Conservation (phyloP, 805 yeast species). For the Metschnikowia koreensis region DNA sequence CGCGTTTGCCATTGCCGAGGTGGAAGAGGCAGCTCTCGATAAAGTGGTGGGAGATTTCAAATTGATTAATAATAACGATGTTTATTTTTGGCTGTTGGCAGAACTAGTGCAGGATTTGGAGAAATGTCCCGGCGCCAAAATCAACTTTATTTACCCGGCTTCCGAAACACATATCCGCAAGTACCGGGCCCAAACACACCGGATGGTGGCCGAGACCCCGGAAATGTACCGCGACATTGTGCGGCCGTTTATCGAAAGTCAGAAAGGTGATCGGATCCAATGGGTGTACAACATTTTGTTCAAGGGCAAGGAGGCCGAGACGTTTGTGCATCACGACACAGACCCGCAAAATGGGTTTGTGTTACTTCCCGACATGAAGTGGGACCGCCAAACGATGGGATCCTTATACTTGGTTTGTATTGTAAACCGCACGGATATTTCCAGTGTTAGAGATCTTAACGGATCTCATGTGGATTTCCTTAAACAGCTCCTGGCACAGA, state of each 20-base stretch:
- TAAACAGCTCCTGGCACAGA: constrained; percentile 41
- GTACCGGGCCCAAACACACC: constrained; percentile 58
- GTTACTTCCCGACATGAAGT: constrained; percentile 90
- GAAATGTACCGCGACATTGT: constrained; percentile 61
- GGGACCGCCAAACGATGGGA: constrained; percentile 77
- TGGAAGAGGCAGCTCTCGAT: constrained; percentile 18
- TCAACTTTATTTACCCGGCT: constrained; percentile 85
- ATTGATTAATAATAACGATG: constrained; percentile 67
- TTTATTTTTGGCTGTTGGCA: constrained; percentile 78
- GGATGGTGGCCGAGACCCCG: constrained; percentile 77
- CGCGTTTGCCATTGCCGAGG: constrained; percentile 41
- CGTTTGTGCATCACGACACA: constrained; percentile 65
- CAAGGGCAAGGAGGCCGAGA: constrained; percentile 81
- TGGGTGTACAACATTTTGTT: constrained; percentile 88
- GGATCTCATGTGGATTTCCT: constrained; percentile 59
- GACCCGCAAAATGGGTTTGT: constrained; percentile 61
- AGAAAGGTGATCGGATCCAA: constrained; percentile 72
- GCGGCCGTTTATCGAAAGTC: constrained; percentile 71
- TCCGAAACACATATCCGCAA: constrained; percentile 80
- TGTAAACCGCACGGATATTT: constrained; percentile 64
- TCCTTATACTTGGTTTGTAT: constrained; percentile 77
- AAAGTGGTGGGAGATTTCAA: constrained; percentile 19
- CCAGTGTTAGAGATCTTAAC: constrained; percentile 74
- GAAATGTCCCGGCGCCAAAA: constrained; percentile 57
- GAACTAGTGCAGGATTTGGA: constrained; percentile 47